Evolutionary conservation across 2,329 filamentous ascomycete species (phyloP).

Genomic region (Aspergillus fumigatiaffinis): DNA sequence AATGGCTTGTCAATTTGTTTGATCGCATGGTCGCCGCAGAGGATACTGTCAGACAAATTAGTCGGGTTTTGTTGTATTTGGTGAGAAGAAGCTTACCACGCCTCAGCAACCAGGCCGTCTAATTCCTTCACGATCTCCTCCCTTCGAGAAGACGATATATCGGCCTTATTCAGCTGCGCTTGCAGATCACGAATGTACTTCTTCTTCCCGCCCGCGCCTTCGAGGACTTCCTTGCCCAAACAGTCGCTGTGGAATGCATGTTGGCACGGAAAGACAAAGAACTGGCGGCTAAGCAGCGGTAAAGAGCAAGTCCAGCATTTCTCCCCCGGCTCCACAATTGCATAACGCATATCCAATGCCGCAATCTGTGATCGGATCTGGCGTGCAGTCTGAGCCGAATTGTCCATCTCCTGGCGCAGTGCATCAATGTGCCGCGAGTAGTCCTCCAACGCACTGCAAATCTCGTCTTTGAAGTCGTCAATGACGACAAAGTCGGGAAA

Average conservation of each 20-base stretch:
- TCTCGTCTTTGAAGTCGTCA: constrained; percentile 98
- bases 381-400: constrained; percentile 78
- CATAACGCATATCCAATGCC: constrained; percentile 80
- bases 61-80: background rate
- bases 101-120: constrained; percentile 83
- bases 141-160: constrained; percentile 65
- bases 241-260: constrained; percentile 98
- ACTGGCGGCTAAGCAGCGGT: constrained; percentile 82
- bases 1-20: constrained; percentile 94
- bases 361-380: constrained; percentile 90
- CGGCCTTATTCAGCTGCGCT: constrained; percentile 72
- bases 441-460: constrained; percentile 87
- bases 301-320: constrained; percentile 85
- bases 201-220: constrained; percentile 72
- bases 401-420: constrained; percentile 92
- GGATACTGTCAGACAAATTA: constrained; percentile 57
- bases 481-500: constrained; percentile 99
- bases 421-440: constrained; percentile 88
- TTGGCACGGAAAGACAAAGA: constrained; percentile 98
- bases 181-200: constrained; percentile 83
- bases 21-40: constrained; percentile 93
- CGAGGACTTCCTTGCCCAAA: constrained; percentile 77
- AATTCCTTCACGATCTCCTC: constrained; percentile 84
- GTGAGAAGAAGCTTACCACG: constrained; percentile 62
- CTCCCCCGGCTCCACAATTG: constrained; percentile 94